Evolutionary conservation across 352 stramenopile species (phyloP).

Genomic region (Elongisporangium senticosum): DNA sequence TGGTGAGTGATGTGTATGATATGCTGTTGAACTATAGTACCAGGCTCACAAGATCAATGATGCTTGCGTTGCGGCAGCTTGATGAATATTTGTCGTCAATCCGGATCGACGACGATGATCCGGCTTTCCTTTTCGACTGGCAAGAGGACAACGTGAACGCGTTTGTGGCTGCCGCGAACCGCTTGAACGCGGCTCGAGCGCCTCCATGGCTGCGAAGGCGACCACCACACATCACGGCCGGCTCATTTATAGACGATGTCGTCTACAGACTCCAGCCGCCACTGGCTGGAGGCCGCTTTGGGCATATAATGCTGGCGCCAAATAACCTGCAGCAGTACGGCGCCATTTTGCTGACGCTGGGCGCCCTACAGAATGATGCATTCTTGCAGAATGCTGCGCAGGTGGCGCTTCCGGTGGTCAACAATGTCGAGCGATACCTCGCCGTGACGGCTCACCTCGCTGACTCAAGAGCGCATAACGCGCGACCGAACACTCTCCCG

Average conservation of each 20-base stretch:
- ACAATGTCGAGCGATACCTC: constrained; percentile 17
- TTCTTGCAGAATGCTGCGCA: constrained; percentile 22
- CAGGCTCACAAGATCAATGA: too few relatives aligned
- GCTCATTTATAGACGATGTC: constrained; percentile 18
- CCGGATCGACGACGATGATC: too few relatives aligned
- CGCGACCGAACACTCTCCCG: constrained; percentile 10
- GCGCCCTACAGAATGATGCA: constrained; percentile 9
- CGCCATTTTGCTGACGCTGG: constrained; percentile 7
- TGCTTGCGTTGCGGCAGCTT: too few relatives aligned
- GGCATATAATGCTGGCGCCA: constrained; percentile 10
- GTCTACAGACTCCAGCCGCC: constrained; percentile 9
- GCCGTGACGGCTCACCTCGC: constrained; percentile 13
- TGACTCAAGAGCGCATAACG: constrained; percentile 18
- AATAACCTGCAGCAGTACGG: constrained; percentile 14
- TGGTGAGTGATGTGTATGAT: too few relatives aligned
- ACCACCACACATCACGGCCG: constrained; percentile 17
- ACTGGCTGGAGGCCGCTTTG: constrained; percentile 12
- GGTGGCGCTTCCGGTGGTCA: constrained; percentile 19
- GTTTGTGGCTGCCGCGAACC: constrained; percentile 15
- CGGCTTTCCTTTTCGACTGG: too few relatives aligned
- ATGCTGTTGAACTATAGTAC: too few relatives aligned
- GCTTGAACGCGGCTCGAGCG: constrained; percentile 9
- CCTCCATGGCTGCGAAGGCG: constrained; percentile 13
- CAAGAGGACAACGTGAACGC: too few relatives aligned
- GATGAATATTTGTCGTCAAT: too few relatives aligned